phyloP scores from a whole-genome alignment of 2,329 filamentous ascomycete genomes.

The Trichophyton equinum region DNA sequence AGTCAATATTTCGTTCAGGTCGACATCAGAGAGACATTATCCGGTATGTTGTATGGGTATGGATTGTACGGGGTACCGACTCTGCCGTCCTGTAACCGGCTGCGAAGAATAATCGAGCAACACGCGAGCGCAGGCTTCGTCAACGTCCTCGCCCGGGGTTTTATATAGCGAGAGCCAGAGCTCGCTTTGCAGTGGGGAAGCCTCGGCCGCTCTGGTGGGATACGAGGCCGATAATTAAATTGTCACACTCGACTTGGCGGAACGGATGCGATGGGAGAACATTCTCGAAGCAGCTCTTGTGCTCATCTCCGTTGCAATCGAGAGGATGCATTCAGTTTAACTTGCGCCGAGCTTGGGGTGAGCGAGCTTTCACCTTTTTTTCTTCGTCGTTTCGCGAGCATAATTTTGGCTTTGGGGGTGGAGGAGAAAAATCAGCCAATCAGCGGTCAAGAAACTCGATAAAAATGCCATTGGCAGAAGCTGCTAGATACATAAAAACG shows the following conservation, averaged over 20 bases:
- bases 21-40: background rate
- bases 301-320: background rate
- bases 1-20: background rate
- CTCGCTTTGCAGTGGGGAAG: background rate
- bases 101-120: background rate
- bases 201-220: background rate
- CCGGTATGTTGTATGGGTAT: background rate
- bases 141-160: background rate
- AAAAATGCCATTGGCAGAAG: no score
- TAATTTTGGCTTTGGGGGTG: background rate
- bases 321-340: background rate
- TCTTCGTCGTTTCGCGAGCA: no score
- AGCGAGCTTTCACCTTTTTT: no score
- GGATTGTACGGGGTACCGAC: background rate
- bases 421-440: background rate
- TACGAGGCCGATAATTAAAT: background rate
- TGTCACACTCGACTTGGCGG: background rate
- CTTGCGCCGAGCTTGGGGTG: no score
- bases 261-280: background rate
- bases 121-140: background rate
- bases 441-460: background rate
- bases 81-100: background rate
- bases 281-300: background rate
- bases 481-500: no score
- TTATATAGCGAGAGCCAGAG: background rate